A percentile compares a stretch with the other conserved stretches of the same genome.
Evolutionary conservation across 2,329 filamentous ascomycete genomes (phyloP).

Genomic region (Diplodia scrobiculata): DNA sequence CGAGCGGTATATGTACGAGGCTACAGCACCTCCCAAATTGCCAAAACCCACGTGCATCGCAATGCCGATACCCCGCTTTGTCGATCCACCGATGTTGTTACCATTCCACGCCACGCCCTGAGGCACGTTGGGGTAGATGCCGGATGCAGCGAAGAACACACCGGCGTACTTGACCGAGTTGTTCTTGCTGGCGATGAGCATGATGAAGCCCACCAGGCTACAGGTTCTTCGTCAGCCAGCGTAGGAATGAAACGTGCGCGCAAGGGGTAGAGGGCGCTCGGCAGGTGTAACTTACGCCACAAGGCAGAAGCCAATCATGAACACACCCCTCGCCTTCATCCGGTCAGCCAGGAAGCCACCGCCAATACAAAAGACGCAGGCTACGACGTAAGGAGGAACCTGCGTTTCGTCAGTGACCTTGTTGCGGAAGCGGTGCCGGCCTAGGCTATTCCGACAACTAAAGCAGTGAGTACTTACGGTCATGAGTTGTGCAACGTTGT

Average conservation of each 20-base stretch:
- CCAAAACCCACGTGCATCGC: conserved; percentile 59
- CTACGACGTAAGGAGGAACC: conserved; percentile 62
- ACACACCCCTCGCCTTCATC: conserved; percentile 10
- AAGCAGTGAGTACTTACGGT: conserved; percentile 45
- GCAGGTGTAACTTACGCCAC: conserved; percentile 9
- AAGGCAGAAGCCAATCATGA: conserved; percentile 15
- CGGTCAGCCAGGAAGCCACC: conserved; percentile 40
- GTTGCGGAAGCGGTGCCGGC: neutral
- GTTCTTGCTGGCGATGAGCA: conserved; percentile 41
- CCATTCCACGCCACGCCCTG: conserved; percentile 61
- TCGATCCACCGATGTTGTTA: conserved; percentile 60
- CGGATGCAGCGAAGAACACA: conserved; percentile 47
- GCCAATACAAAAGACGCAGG: conserved; percentile 42
- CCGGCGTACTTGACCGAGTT: conserved; percentile 45
- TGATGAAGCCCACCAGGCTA: conserved; percentile 46
- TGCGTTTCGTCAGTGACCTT: neutral
- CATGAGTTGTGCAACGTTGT: conserved; percentile 63
- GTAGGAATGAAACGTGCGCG: neutral
- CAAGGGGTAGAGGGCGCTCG: neutral
- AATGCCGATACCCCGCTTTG: conserved; percentile 60
- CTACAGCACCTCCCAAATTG: conserved; percentile 43
- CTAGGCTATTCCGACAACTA: neutral
- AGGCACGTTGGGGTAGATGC: conserved; percentile 59
- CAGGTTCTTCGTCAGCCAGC: conserved; percentile 6
- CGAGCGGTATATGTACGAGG: conserved; percentile 53